phyloP scores from a whole-genome alignment of 257 asterid species.

The Agastache rugosa region DNA sequence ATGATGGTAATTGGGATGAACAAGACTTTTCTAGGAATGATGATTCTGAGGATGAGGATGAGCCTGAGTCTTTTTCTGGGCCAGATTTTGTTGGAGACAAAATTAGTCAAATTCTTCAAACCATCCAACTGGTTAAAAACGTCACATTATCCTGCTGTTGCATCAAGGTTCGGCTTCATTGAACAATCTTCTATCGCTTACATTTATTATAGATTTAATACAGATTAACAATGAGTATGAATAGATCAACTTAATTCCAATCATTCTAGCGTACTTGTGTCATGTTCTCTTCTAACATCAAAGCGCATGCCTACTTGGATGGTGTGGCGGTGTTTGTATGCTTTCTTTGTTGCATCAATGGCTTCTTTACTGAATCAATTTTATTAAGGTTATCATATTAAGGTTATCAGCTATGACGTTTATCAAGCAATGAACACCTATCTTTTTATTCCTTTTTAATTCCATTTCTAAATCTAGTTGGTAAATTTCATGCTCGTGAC shows the following conservation, averaged over 20 bases:
- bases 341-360: not conserved
- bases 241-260: not conserved
- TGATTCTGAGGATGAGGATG: no score
- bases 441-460: not conserved
- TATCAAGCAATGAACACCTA: not conserved
- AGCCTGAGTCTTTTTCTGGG: not conserved
- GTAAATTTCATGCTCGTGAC: not conserved
- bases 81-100: not conserved
- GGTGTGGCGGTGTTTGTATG: not conserved
- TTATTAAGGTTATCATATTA: not conserved
- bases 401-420: not conserved
- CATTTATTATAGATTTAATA: not conserved
- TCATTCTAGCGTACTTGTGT: not conserved
- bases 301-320: not conserved
- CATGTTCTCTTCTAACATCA: not conserved
- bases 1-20: no score
- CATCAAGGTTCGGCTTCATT: not conserved
- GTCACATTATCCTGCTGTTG: not conserved
- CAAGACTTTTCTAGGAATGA: no score
- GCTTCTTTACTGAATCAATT: not conserved
- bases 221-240: slow-evolving; percentile 14
- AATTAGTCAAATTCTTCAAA: not conserved
- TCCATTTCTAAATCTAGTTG: not conserved
- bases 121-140: not conserved
- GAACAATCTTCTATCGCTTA: not conserved